Base-by-base conservation (phyloP, 2,329 filamentous ascomycete genomes). In the Diaporthe sp. region DNA sequence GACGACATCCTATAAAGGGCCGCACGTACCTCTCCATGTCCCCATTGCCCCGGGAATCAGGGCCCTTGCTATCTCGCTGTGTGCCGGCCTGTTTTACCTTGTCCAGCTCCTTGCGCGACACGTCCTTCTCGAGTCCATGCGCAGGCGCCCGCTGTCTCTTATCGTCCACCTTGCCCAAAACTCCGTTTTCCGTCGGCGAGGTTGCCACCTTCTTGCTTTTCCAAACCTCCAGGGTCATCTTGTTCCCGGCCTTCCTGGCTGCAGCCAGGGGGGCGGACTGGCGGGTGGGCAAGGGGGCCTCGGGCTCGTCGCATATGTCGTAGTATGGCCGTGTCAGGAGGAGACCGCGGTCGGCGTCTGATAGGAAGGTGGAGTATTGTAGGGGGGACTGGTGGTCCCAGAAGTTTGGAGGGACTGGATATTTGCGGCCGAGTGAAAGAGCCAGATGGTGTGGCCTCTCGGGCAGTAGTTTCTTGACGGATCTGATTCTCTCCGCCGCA, bases 161-260 rank as follows among this genome's bases (percentile, higher is more conserved):
- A 13, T 76, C 75, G 6, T 80, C 78, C 10, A 44, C 59, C 59
- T 76, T 79, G n/a, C 61, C 73, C 30, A 76, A 53, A 44, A 63
- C 13, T 27, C 76, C 78, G 50, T 78, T 77, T 70, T 80, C 80
- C 19, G 83, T 80, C 1, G 85, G 83, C 19, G 84, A 84, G 12
- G 82, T 80, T 13, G 84, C 83, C 69, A 81, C 81, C 77, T 81
- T 83, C 79, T 87, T 88, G 75, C 88, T 91, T 81, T 88, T 89
- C 78, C 91, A 91, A 79, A 91, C 89, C 81, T 87, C 89, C 75
- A 91, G 81, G 19, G 89, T 90, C 76, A 91, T 80, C 80, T 90
- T 84, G 68, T 81, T 81, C 77, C 84, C 82, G 70, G 84, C 78
- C 74, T 88, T 84, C 75, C 79, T 78, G 35, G 77, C 73, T 58